These are phyloP conservation scores for Thermochaetoides thermophila DNA, from an alignment of 495 filamentous ascomycete genomes.

Conservation along the genomic window DNA sequence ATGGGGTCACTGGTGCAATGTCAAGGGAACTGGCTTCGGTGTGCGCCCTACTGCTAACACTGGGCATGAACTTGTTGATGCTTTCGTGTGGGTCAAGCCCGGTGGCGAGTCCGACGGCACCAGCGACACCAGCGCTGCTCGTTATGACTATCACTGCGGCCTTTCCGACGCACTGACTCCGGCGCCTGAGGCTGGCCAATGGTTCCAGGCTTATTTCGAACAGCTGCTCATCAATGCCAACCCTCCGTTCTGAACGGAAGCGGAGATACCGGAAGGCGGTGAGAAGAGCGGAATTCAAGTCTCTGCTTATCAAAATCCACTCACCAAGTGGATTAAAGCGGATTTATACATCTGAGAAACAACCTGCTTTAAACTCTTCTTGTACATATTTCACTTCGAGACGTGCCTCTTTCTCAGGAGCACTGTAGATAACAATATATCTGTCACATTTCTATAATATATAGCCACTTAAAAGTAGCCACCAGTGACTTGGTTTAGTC, in stretches of 20 bases:
- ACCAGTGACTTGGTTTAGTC: too few relatives aligned
- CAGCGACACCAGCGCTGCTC: constrained; percentile 40
- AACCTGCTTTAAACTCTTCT: too few relatives aligned
- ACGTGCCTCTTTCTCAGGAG: too few relatives aligned
- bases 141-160: constrained; percentile 63
- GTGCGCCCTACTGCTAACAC: constrained; percentile 50
- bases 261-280: too few relatives aligned
- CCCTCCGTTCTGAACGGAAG: constrained; percentile 34
- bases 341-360: too few relatives aligned
- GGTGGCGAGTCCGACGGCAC: constrained; percentile 74
- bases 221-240: constrained; percentile 54
- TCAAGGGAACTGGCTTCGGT: constrained; percentile 48
- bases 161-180: constrained; percentile 43
- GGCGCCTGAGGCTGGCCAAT: constrained; percentile 61
- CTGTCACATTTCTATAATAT: too few relatives aligned
- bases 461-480: too few relatives aligned
- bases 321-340: too few relatives aligned
- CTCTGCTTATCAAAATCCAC: too few relatives aligned
- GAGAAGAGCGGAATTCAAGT: too few relatives aligned
- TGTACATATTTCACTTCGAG: too few relatives aligned
- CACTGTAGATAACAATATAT: too few relatives aligned
- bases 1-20: constrained; percentile 81
- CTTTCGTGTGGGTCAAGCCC: constrained; percentile 77
- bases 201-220: constrained; percentile 73
- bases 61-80: constrained; percentile 46